phyloP scores from a whole-genome alignment of 345 rosid species.

The Dimocarpus longan region DNA sequence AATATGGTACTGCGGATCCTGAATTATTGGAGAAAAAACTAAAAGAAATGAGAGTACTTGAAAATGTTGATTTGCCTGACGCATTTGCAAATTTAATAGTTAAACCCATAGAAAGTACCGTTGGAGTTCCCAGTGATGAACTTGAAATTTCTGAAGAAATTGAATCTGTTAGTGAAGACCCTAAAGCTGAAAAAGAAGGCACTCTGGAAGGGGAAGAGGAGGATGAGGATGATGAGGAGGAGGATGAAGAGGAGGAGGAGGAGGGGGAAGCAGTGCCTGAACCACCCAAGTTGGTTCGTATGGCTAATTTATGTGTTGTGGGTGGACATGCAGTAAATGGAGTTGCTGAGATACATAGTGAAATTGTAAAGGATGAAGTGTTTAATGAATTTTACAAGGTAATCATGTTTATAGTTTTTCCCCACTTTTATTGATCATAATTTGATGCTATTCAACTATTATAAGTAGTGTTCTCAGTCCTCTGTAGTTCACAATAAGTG shows the following conservation, averaged over 20 bases:
- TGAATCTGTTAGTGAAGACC: constrained; percentile 21
- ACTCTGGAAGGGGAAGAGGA: constrained; percentile 17
- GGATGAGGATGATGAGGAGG: constrained; percentile 41
- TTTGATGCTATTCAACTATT: constrained; percentile 11
- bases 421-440: background rate
- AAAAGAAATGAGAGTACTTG: constrained; percentile 78
- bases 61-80: constrained; percentile 73
- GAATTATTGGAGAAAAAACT: constrained; percentile 57
- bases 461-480: background rate
- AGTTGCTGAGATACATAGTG: constrained; percentile 79
- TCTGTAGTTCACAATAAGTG: background rate
- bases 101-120: constrained; percentile 45
- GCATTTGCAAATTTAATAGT: constrained; percentile 60
- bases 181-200: constrained; percentile 16
- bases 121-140: constrained; percentile 30
- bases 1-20: constrained; percentile 57
- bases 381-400: constrained; percentile 69
- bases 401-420: constrained; percentile 15
- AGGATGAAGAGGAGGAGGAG: constrained; percentile 37
- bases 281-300: constrained; percentile 61
- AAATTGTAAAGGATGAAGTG: constrained; percentile 71
- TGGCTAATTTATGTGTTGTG: constrained; percentile 69
- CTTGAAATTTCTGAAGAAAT: constrained; percentile 29
- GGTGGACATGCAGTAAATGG: constrained; percentile 81
- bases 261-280: constrained; percentile 38